Evolutionary conservation across 1,139 yeast species (phyloP).

Genomic region (Kurtzmaniella quercitrusa): DNA sequence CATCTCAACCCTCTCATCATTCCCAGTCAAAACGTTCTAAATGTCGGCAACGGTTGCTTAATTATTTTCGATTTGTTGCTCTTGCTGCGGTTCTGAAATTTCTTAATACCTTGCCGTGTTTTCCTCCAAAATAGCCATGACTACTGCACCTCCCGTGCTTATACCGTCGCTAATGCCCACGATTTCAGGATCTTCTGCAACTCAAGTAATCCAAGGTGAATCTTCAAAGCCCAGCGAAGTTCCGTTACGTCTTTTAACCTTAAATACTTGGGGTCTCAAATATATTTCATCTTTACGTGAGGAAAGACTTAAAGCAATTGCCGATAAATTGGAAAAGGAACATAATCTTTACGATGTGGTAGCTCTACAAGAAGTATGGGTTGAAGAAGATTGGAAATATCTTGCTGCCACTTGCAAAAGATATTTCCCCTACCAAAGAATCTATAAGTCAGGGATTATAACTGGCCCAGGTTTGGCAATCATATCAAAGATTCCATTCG

Average conservation of each 20-base stretch:
- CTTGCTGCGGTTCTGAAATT: background rate
- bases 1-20: too few species aligned
- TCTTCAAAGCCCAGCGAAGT: background rate
- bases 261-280: constrained; percentile 89
- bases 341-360: constrained; percentile 68
- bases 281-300: constrained; percentile 67
- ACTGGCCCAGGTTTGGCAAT: constrained; percentile 93
- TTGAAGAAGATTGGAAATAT: constrained; percentile 73
- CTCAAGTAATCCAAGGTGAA: background rate
- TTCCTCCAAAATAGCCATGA: background rate
- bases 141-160: background rate
- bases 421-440: constrained; percentile 61
- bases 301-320: constrained; percentile 69
- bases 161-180: background rate
- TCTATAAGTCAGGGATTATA: constrained; percentile 77
- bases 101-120: background rate
- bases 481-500: constrained; percentile 79
- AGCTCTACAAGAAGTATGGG: constrained; percentile 94
- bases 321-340: constrained; percentile 51
- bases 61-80: background rate
- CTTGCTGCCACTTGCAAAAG: constrained; percentile 43
- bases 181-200: background rate
- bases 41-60: too few species aligned
- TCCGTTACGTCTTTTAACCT: constrained; percentile 34
- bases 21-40: too few species aligned